Evolutionary conservation across 23 red algal genomes (phyloP), one percentile per base, ranked within the genome.

Genomic region (Gracilaria domingensis): DNA sequence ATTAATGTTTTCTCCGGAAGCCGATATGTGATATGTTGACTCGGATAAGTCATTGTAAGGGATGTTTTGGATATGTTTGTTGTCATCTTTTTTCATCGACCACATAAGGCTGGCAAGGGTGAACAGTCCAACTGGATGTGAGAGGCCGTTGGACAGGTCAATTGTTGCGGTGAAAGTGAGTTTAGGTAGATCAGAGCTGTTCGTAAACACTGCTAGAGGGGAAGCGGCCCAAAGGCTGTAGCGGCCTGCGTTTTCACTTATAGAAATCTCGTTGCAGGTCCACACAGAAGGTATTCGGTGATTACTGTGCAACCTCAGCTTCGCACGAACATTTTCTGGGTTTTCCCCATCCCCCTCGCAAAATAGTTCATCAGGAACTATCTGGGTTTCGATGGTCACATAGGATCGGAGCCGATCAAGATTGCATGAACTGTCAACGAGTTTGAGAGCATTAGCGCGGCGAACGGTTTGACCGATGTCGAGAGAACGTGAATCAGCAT

Each of bases 121-220:
- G 17, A 77, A 77, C 21, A 77, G 72, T 6, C 72, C 72, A 50
- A 77, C 39, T 49, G 45, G 38, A 6, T 50, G 38, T 12, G 72
- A 77, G 72, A 12, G 45, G 34, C 34, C 34, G 50, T 77, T 50
- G 18, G 72, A 77, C 3, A 77, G 8, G 40, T 24, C 26, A 51
- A 77, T 51, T 30, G 40, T 25, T 50, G 72, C 72, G 12, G 72
- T 49, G 26, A 45, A 77, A 30, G 72, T 77, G 21, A 77, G 4
- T 51, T 45, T 77, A 48, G 72, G 18, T 30, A 77, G 45, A 28
- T 48, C 50, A 45, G 72, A 77, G n/a, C 72, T 77, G 25, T 77
- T 45, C 11, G 72, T 51, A 51, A 77, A 77, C 6, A 77, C 39
- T 1, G 39, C 72, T 37, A 77, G 42, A 29, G 72, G 72, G 50